Percentiles rank a stretch among this genome's conserved stretches.
These are phyloP conservation scores for Candida pseudofarinosa DNA, from an alignment of 805 yeast species.

Conservation along the genomic window DNA sequence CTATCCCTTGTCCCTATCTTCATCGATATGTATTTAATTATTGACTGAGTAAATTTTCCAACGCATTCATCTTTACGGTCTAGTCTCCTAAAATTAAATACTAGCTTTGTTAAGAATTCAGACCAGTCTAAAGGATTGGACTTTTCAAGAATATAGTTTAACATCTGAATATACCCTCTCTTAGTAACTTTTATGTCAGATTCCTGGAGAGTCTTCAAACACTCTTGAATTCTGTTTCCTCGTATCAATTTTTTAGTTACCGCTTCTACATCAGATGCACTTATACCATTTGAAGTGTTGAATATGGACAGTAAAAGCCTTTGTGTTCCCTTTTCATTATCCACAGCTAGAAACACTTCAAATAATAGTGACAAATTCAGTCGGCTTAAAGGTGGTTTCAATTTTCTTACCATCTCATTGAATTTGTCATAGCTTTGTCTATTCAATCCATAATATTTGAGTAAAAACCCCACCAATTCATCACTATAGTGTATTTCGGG, in stretches of 20 bases:
- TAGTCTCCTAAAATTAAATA: conserved; percentile 9
- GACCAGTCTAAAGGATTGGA: conserved; percentile 2
- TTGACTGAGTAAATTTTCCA: conserved; percentile 12
- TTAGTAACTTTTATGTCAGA: conserved; percentile 20
- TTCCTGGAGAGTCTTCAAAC: conserved; percentile 18
- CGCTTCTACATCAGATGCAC: conserved; percentile 21
- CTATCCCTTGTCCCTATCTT: conserved; percentile 16
- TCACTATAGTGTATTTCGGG: background rate
- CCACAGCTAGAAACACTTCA: conserved; percentile 22
- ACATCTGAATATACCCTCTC: conserved; percentile 21
- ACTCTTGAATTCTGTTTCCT: conserved; percentile 20
- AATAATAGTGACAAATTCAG: conserved; percentile 31
- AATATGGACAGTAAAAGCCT: conserved; percentile 26
- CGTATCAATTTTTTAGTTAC: conserved; percentile 23
- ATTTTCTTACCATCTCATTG: conserved; percentile 15
- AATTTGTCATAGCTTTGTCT: conserved; percentile 8
- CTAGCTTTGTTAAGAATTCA: conserved; percentile 9
- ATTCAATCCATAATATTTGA: conserved; percentile 8
- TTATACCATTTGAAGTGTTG: conserved; percentile 23
- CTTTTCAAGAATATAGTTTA: conserved; percentile 9
- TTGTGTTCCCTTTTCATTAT: conserved; percentile 26
- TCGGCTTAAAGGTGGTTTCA: conserved; percentile 29
- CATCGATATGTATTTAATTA: conserved; percentile 15
- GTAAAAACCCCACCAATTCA: conserved; percentile 6
- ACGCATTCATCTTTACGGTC: conserved; percentile 11